Percentiles rank a stretch among this genome's conserved stretches.
phyloP scores from a whole-genome alignment of 331 rosid genomes.

The Erythrophleum ivorense region DNA sequence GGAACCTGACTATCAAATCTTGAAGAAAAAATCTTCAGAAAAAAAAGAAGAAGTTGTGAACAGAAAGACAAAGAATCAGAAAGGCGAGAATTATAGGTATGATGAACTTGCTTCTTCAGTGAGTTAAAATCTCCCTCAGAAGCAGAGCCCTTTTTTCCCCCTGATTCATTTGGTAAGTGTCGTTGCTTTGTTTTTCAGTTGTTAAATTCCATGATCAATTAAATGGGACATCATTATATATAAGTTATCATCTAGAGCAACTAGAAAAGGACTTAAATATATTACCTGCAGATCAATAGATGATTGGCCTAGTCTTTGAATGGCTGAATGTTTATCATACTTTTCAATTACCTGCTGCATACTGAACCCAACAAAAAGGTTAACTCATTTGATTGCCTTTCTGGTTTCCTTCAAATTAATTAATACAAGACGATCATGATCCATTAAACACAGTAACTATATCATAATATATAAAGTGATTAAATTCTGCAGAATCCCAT shows the following conservation, averaged over 20 bases:
- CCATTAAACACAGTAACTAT: neutral
- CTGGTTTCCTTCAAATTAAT: neutral
- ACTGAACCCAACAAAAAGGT: slow-evolving; percentile 31
- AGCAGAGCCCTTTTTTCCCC: slow-evolving; percentile 2
- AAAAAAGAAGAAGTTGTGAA: neutral
- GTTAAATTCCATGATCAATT: neutral
- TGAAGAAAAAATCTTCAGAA: no score
- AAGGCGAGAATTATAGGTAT: neutral
- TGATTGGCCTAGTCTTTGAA: slow-evolving; percentile 36
- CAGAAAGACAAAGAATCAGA: neutral
- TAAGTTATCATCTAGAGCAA: slow-evolving; percentile 10
- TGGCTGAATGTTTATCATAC: slow-evolving; percentile 32
- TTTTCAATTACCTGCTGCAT: slow-evolving; percentile 47
- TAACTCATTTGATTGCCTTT: neutral
- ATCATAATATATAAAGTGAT: neutral
- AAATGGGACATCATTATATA: neutral
- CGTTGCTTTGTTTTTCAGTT: neutral
- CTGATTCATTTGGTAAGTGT: neutral
- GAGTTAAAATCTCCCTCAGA: neutral
- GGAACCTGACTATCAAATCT: neutral
- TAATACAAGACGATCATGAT: neutral
- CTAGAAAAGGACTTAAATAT: neutral
- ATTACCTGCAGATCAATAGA: slow-evolving; percentile 41
- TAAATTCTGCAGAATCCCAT: neutral
- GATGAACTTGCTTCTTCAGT: neutral